Evolutionary conservation across 1,284 basidiomycete species (phyloP), one percentile per base, ranked within the genome.

Genomic region (Melampsora americana): DNA sequence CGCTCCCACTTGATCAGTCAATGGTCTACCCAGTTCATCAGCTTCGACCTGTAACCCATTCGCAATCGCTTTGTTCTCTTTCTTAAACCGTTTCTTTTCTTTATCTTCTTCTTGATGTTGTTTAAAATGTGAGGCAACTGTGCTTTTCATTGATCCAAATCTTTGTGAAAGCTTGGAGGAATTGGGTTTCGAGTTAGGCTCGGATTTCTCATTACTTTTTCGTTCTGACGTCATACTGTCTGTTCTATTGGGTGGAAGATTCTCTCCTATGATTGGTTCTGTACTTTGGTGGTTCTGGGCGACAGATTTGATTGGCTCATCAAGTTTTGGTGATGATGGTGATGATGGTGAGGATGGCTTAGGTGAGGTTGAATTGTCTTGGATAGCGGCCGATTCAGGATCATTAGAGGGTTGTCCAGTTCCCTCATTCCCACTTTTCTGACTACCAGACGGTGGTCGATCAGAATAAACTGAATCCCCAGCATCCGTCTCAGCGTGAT

Each of bases 1-100:
- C 18, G 48, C 18, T 32, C 68, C 26, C 64, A 69, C 69, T 62
- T 62, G 44, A 32, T 74, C 12, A 62, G 59, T 62, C 68, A 71
- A 61, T 53, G 42, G 32, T 72, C 48, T 50, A 28, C 39, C 23
- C 53, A 62, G 26, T 72, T 66, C 69, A 62, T 68, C 5, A 6
- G 39, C 39, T 42, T 42, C 11, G 1, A 59, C 53, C 20, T 59
- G 53, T 28, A 59, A 59, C 53, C 28, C 53, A 59, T 23, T 59
- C 1, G 28, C n/a, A 59, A 28, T 59, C n/a, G 23, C 53, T 28
- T 59, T 59, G 53, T 23, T 59, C 18, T 28, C n/a, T 59, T 59
- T n/a, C 11, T 12, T 42, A 1, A 11, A 7, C 12, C 39, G 39
- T 42, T 42, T 42, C 39, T 42, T 42, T 23, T 59, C n/a, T 59